phyloP scores from a whole-genome alignment of 164 flowering plant species.

The Akebia trifoliata region DNA sequence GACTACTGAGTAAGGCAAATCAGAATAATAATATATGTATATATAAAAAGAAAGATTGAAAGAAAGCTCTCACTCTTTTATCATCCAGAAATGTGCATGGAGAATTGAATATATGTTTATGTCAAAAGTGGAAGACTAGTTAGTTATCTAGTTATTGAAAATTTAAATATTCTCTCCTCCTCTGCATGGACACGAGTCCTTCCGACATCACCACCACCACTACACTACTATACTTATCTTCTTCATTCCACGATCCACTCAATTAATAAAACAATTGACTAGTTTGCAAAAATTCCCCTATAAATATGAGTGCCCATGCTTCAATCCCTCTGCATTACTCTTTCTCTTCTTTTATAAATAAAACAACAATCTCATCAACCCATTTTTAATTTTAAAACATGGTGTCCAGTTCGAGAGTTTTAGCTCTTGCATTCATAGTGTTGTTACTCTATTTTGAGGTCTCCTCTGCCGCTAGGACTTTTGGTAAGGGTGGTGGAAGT shows the following conservation, averaged over 20 bases:
- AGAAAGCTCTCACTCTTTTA: no score
- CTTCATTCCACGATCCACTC: no score
- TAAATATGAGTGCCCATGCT: conserved; percentile 2
- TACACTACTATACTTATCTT: no score
- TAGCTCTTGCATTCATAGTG: conserved; percentile 11
- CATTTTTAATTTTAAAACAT: background rate
- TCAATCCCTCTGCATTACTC: no score
- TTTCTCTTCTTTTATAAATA: background rate
- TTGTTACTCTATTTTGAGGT: conserved; percentile 18
- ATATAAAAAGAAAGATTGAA: no score
- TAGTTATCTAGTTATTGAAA: background rate
- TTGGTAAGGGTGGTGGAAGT: background rate
- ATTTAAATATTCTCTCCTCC: no score
- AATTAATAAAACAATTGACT: no score
- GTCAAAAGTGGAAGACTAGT: conserved; percentile 5
- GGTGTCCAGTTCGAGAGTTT: conserved; percentile 11
- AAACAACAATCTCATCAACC: background rate
- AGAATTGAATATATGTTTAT: no score
- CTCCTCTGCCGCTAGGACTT: conserved; percentile 8
- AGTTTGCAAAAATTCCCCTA: no score
- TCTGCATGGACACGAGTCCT: conserved; percentile 6
- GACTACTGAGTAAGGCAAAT: no score
- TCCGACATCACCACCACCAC: conserved; percentile 1
- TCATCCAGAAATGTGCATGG: no score
- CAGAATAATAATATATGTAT: no score